Evolutionary conservation across 345 rosid species (phyloP), one percentile per base, ranked within the genome.

Genomic region (Brassica nigra): DNA sequence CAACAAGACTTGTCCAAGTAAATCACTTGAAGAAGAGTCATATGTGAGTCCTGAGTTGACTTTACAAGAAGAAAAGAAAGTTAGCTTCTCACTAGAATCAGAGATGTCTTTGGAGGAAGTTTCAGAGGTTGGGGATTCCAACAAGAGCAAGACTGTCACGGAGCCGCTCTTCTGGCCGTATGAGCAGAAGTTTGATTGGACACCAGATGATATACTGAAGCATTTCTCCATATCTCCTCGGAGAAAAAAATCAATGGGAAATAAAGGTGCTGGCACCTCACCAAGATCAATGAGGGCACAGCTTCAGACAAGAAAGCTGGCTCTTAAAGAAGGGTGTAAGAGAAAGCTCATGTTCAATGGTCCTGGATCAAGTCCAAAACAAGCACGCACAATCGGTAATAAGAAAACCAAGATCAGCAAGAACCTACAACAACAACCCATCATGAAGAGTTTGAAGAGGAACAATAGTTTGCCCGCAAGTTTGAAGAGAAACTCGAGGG

Each of bases 231-330:
- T 54, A 7, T 54, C 61, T 16, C 61, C 61, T 6, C 61, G 61
- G 61, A 16, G 61, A 16, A 54, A 54, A 16, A 54, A 54, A 2
- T 54, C 61, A 16, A 54, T 18, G 2, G 61, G 61, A 54, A 15
- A 2, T 3, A 54, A 54, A 54, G 1, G 27, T 54, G 3, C 23
- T 15, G 61, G 61, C 0, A 54, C 61, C 27, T 54, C 61, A 0
- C 61, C 61, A 54, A 54, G 61, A 16, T 54, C 61, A 54, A 16
- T 54, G 61, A 54, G 61, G 27, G 61, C 61, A 54, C 61, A 54
- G 61, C 61, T 54, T 54, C 61, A 54, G 61, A 54, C 61, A 54
- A 54, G 61, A 54, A 54, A 54, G 27, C 61, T 54, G 6, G 61
- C 2, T 54, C 61, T 54, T 27, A 54, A 54, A 54, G 61, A 54